Conservation (phyloP, 164 flowering plant genomes). For the Aristolochia contorta region DNA sequence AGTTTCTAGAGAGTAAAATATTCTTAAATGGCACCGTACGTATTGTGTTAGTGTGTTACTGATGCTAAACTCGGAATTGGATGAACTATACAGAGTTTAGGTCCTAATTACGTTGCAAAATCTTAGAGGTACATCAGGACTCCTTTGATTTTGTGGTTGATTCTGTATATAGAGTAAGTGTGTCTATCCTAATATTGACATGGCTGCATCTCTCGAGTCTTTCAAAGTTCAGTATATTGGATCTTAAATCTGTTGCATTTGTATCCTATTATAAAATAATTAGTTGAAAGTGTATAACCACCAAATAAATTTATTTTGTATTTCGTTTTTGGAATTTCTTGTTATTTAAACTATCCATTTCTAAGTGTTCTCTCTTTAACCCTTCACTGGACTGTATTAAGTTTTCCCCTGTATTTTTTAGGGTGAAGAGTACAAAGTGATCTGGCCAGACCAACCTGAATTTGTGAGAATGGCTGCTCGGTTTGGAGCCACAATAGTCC, state of each 20-base stretch:
- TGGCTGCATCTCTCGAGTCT: no score
- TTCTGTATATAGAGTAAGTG: no score
- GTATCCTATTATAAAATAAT: not conserved
- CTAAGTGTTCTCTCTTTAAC: not conserved
- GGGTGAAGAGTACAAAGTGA: slow-evolving; percentile 76
- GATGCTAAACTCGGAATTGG: no score
- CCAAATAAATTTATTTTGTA: not conserved
- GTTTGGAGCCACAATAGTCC: slow-evolving; percentile 85
- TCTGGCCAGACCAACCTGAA: slow-evolving; percentile 86
- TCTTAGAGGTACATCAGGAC: no score
- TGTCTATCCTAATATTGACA: no score
- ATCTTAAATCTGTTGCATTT: not conserved
- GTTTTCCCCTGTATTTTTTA: slow-evolving; percentile 16
- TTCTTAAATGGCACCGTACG: no score
- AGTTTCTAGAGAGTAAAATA: no score
- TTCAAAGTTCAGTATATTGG: no score
- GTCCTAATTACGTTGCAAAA: no score
- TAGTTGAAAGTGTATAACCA: not conserved
- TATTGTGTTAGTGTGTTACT: no score
- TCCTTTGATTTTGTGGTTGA: no score
- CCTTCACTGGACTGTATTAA: not conserved
- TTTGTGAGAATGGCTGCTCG: slow-evolving; percentile 92
- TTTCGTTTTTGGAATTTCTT: not conserved
- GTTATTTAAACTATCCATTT: not conserved
- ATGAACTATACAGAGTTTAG: no score